Evolutionary conservation across 2,329 filamentous ascomycete species (phyloP).

Genomic region (Fulvia fulva): DNA sequence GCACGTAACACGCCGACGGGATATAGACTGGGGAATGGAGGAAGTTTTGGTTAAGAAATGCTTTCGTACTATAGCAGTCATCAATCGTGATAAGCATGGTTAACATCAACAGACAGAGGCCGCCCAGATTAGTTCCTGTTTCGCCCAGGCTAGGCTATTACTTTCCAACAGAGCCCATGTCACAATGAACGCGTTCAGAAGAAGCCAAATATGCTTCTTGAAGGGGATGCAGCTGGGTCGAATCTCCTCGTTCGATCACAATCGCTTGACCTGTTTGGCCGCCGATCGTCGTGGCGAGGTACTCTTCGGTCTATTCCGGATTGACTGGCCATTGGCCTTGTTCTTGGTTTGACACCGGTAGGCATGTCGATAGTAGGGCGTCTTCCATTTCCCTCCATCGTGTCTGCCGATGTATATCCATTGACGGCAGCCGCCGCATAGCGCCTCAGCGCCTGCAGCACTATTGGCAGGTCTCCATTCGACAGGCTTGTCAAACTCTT

Average conservation of each 20-base stretch:
- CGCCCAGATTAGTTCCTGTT: not conserved
- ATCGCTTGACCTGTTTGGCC: not conserved
- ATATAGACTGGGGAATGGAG: not conserved
- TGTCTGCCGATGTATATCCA: slow-evolving; percentile 78
- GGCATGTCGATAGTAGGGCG: slow-evolving; percentile 83
- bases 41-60: not conserved
- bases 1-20: not conserved
- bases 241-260: not conserved
- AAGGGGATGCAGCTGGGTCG: not conserved
- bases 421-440: slow-evolving; percentile 71
- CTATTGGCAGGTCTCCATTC: slow-evolving; percentile 75
- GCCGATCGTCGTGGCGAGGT: slow-evolving; percentile 9
- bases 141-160: not conserved
- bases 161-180: not conserved
- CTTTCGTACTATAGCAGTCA: not conserved
- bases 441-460: slow-evolving; percentile 74
- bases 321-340: slow-evolving; percentile 2
- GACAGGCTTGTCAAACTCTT: slow-evolving; percentile 72
- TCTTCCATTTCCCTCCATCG: slow-evolving; percentile 92
- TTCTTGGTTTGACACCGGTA: slow-evolving; percentile 57
- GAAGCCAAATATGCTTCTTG: slow-evolving; percentile 11
- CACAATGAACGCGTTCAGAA: slow-evolving; percentile 18
- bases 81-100: not conserved
- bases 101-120: slow-evolving; percentile 2
- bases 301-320: slow-evolving; percentile 9